phyloP scores from a whole-genome alignment of 768 basidiomycete genomes.

The Austroboletus festivus region DNA sequence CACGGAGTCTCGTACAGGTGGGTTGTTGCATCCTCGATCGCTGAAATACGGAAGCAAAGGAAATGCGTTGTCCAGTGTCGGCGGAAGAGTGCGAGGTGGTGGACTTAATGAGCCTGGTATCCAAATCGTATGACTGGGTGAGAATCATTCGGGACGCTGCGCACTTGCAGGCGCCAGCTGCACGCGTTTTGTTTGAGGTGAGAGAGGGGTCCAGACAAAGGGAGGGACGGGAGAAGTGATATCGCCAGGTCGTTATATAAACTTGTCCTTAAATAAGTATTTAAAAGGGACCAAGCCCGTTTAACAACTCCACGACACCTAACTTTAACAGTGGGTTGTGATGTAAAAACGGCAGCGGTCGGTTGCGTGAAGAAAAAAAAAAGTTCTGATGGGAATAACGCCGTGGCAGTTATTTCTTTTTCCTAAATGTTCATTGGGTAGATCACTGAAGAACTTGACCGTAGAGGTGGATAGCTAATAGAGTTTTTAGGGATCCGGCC shows the following conservation, averaged over 20 bases:
- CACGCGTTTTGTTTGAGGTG: no score
- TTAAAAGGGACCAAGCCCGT: constrained; percentile 8
- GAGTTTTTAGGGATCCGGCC: constrained; percentile 27
- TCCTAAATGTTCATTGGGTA: constrained; percentile 18
- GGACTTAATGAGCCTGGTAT: constrained; percentile 29
- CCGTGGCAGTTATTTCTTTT: no score
- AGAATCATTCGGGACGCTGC: constrained; percentile 26
- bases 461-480: constrained; percentile 25
- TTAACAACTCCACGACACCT: constrained; percentile 22
- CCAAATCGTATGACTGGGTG: constrained; percentile 19
- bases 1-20: constrained; percentile 61
- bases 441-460: constrained; percentile 17
- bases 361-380: constrained; percentile 24
- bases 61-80: constrained; percentile 15
- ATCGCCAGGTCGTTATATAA: no score
- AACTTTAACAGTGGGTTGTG: constrained; percentile 31
- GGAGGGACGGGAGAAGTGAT: constrained; percentile 8
- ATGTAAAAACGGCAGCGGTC: constrained; percentile 31
- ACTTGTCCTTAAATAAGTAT: constrained; percentile 36
- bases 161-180: constrained; percentile 15
- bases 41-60: constrained; percentile 7
- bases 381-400: constrained; percentile 24
- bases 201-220: no score
- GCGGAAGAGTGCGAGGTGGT: constrained; percentile 20
- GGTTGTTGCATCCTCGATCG: constrained; percentile 56